Evolutionary conservation across 805 yeast species (phyloP), one percentile per base, ranked within the genome.

Genomic region (Candida piceae): DNA sequence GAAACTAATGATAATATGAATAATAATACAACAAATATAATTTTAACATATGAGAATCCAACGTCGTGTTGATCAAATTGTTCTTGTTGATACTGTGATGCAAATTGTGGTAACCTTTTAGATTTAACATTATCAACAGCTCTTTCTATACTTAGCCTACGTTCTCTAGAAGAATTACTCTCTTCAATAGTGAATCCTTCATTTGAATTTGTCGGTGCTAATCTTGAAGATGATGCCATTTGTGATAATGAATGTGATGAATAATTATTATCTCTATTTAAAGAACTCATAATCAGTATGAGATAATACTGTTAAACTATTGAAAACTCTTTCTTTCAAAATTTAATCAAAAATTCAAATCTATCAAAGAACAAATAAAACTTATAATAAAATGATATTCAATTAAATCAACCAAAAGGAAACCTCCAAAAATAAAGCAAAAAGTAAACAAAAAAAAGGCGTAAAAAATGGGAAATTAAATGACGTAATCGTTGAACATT

Each of bases 1-100:
- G 88, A 51, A 7, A 74, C 50, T 40, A 79, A 46, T 0, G 82
- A 72, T 2, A 74, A 40, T 2, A 67, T 11, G 29, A 79, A 69
- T 2, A 82, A 65, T 1, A 61, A 45, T 3, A 63, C 59, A 5
- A 79, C 76, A 45, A 72, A 66, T 4, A 63, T 40, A n/a, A 74
- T 51, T 38, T 64, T 68, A 26, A 58, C 48, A 40, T 57, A 54
- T 2, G 66, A 61, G 27, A 55, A 57, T 9, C 48, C 50, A n/a
- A 49, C 42, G 12, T 46, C 48, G 20, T 47, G 50, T n/a, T 24
- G 31, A 17, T 33, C 23, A 3, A 33, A 39, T 8, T 38, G 37
- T 13, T 16, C n/a, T 11, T 18, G 29, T 29, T 25, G 29, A 26
- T 21, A 19, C 27, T 24, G 29, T 25, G 7, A 18, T 15, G 29